Evolutionary conservation across 768 basidiomycete species (phyloP), one percentile per base, ranked within the genome.

Genomic region (Tulasnella sp.): DNA sequence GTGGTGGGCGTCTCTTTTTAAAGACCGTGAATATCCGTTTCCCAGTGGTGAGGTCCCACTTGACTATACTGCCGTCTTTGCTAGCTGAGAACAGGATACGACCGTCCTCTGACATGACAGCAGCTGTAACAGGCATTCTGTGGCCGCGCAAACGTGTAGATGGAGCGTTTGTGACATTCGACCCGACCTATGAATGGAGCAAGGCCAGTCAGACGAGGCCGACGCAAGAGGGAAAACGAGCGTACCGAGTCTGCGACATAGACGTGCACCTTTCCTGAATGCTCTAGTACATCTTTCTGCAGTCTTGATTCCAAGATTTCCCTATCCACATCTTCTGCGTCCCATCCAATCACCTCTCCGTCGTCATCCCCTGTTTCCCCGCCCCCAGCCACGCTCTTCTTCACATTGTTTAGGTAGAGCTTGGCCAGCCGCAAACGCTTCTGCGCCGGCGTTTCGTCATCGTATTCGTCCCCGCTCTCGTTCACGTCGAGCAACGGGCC

Each of bases 311-410:
- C 94, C 81, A 99, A 94, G 82, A 98, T 88, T 82, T 98, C 97
- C 83, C 91, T 91, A 88, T 99, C 98, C 40, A 99, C 92, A 83
- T 98, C 97, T 1, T 95, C 96, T 6, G 98, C 98, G 85, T 99
- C 97, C 72, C 74, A 80, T 54, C 74, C 79, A 40, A 64, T 41
- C 82, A 92, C 96, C 82, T 96, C 96, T 42, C 40, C 50, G 3
- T 72, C 77, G 44, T 78, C 77, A 12, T 37, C 77, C 6, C 46
- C 76, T 4, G 14, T 60, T 28, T 78, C 77, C 8, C 54, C 46
- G 40, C 54, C 77, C 34, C 64, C 28, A 42, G 85, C 83, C 41
- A 97, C 86, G 50, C 90, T 91, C 81, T 93, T 91, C 85, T 94
- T 94, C 20, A 99, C 92, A 81, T 89, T 92, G 81, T 96, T 92